Conservation (phyloP, 306 rosid genomes). For the Dalbergia cochinchinensis region DNA sequence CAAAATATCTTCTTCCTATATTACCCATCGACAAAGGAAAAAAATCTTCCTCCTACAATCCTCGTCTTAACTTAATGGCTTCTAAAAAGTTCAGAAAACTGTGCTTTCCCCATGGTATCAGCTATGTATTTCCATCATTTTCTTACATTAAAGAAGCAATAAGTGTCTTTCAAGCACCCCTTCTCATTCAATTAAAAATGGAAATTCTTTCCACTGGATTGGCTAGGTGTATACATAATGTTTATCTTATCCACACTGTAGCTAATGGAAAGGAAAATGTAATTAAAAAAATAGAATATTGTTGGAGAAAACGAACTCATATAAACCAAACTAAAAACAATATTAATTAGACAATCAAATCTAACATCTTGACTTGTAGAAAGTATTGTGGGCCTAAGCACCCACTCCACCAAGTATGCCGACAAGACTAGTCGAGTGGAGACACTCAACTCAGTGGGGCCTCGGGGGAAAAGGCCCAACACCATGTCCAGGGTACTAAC, state of each 20-base stretch:
- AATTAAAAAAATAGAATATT: background rate
- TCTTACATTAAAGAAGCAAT: conserved; percentile 5
- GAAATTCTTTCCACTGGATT: background rate
- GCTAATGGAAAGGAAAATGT: background rate
- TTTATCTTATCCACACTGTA: background rate
- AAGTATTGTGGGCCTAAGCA: conserved; percentile 27
- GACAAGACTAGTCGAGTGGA: background rate
- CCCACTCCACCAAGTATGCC: conserved; percentile 5
- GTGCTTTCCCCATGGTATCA: background rate
- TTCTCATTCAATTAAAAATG: background rate
- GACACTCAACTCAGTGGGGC: background rate
- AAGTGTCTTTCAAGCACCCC: background rate
- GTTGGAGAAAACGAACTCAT: background rate
- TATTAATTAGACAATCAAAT: conserved; percentile 15
- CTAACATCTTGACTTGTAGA: conserved; percentile 33
- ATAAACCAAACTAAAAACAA: background rate
- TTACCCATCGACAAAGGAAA: background rate
- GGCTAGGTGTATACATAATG: background rate
- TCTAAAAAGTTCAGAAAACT: background rate
- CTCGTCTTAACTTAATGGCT: background rate
- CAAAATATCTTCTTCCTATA: background rate
- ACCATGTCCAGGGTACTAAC: background rate
- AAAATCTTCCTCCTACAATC: background rate
- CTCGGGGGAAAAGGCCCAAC: background rate
- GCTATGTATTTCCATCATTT: background rate